A percentile compares a stretch with the other conserved stretches of the same genome.
These are phyloP conservation scores for Glonium stellatum DNA, from an alignment of 495 filamentous ascomycete genomes.

Conservation along the genomic window DNA sequence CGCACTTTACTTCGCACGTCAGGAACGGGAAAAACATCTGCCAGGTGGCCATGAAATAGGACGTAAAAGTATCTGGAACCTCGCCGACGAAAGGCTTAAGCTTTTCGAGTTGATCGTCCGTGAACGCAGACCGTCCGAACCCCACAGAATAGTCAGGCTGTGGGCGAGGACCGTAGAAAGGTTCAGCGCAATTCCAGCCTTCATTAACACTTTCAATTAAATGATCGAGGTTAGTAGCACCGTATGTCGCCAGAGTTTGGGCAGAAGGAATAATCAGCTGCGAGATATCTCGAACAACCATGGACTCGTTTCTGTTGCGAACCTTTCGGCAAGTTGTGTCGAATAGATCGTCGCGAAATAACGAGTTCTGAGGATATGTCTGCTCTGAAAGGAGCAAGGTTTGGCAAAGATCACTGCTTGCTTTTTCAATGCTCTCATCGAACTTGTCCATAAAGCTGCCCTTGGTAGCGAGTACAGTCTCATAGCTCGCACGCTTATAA, in stretches of 20 bases:
- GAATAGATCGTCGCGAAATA: slow-evolving; percentile 25
- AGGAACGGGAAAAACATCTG: slow-evolving; percentile 41
- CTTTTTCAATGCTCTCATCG: slow-evolving; percentile 11
- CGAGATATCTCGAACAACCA: slow-evolving; percentile 24
- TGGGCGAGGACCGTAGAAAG: slow-evolving; percentile 23
- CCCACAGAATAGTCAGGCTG: slow-evolving; percentile 27
- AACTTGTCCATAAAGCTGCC: not conserved
- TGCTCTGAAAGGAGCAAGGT: slow-evolving; percentile 17
- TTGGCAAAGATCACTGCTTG: slow-evolving; percentile 17
- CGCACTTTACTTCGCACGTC: slow-evolving; percentile 38
- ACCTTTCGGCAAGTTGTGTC: slow-evolving; percentile 13
- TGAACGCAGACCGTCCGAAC: slow-evolving; percentile 24
- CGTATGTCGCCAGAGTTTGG: slow-evolving; percentile 12
- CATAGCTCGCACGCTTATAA: slow-evolving; percentile 29
- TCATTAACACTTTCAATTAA: slow-evolving; percentile 26
- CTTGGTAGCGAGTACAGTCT: not conserved
- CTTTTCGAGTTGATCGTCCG: slow-evolving; percentile 15
- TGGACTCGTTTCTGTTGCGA: slow-evolving; percentile 14
- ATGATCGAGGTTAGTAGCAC: slow-evolving; percentile 14
- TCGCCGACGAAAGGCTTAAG: slow-evolving; percentile 1
- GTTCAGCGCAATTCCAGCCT: slow-evolving; percentile 24
- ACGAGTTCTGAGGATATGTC: slow-evolving; percentile 12
- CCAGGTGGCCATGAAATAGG: slow-evolving; percentile 21
- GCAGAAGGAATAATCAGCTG: slow-evolving; percentile 24
- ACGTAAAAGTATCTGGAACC: not conserved